Evolutionary conservation across 768 basidiomycete species (phyloP), one percentile per base, ranked within the genome.

Genomic region (Boletus rex-veris): DNA sequence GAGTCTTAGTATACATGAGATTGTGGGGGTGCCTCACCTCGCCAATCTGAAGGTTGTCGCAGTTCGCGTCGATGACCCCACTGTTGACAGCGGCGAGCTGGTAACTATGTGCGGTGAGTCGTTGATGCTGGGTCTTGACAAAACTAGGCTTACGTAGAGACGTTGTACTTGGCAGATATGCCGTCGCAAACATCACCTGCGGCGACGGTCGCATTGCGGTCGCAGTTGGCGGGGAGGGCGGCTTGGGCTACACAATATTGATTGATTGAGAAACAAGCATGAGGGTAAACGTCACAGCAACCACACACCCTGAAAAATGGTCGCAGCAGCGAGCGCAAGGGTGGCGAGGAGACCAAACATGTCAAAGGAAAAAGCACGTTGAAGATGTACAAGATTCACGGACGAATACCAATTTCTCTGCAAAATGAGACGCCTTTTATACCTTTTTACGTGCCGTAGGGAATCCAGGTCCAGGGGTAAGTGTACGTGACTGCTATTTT

Each of bases 121-220:
- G 19, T 8, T 30, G 16, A 50, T 12, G 26, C 26, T 3, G 30
- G 8, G 37, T 42, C 14, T 11, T 11, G 30, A 35, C 11, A 10
- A 41, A 8, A 11, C 7, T 5, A 19, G 18, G 72, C 82, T 46
- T 58, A 87, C 85, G 83, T 84, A 37, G 85, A 86, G 56, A 78
- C 81, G 50, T 82, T 79, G 62, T 84, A 60, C 18, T 75, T 65
- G 33, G 79, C 78, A 59, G 83, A 88, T 68, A 90, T 90, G 51
- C 55, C 62, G 69, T 89, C n/a, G 66, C 88, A 90, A 53, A 77
- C 80, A 63, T 88, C 84, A 33, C 81, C 81, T 7, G 64, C 61
- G 54, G 71, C 60, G 49, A 90, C 77, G 48, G 80, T 85, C 65
- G 84, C 84, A 18, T 65, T 76, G 58, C 88, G 82, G n/a, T 77